Evolutionary conservation across 176 grass and related monocot genomes (phyloP).

Genomic region (Rhynchospora tenuis): DNA sequence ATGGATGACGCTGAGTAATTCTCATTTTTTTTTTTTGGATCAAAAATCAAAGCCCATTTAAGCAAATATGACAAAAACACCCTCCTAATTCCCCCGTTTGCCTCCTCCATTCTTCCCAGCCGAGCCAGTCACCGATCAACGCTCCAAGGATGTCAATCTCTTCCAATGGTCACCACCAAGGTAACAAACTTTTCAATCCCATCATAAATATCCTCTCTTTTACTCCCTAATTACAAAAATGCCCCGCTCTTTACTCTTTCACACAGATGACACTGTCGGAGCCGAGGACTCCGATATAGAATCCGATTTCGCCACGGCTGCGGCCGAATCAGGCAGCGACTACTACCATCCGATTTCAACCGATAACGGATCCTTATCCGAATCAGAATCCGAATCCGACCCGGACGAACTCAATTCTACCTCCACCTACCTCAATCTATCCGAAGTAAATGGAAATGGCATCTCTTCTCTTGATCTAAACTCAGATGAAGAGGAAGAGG

Average conservation of each 20-base stretch:
- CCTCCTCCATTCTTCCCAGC: background rate
- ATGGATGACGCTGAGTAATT: no score
- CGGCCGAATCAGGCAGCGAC: background rate
- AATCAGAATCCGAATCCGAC: slow-evolving; percentile 13
- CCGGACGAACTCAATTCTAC: background rate
- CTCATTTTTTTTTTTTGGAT: no score
- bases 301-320: slow-evolving; percentile 17
- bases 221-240: background rate
- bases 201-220: background rate
- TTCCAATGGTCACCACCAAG: slow-evolving; percentile 22
- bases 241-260: background rate
- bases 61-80: background rate
- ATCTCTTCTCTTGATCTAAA: slow-evolving; percentile 24
- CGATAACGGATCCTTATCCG: slow-evolving; percentile 14
- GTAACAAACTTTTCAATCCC: background rate
- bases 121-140: background rate
- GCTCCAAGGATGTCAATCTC: slow-evolving; percentile 16
- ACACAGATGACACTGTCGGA: slow-evolving; percentile 8
- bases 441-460: slow-evolving; percentile 13
- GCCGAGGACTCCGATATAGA: slow-evolving; percentile 26
- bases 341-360: slow-evolving; percentile 13
- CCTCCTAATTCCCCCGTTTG: background rate
- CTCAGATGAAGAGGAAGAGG: background rate
- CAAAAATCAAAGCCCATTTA: background rate
- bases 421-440: background rate